phyloP scores from a whole-genome alignment of 192 early-diverging fungal genomes.

The Dispira parvispora region DNA sequence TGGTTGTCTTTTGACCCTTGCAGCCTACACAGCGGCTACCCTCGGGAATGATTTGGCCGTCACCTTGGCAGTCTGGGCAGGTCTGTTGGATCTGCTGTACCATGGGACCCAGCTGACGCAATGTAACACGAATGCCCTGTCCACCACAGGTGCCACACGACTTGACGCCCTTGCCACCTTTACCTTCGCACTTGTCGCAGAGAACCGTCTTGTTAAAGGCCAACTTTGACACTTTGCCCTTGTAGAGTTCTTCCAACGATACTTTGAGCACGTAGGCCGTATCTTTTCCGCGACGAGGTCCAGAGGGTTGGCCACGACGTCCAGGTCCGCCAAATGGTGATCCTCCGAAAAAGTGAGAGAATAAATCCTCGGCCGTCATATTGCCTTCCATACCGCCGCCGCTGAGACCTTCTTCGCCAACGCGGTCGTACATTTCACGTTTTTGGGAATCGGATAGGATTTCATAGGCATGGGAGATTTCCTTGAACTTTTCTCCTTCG shows the following conservation, averaged over 20 bases:
- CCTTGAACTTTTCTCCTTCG: slow-evolving; percentile 88
- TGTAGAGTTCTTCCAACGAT: slow-evolving; percentile 86
- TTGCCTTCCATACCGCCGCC: slow-evolving; percentile 58
- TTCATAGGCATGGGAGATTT: slow-evolving; percentile 96
- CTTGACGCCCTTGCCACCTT: slow-evolving; percentile 88
- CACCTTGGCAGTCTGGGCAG: slow-evolving; percentile 78
- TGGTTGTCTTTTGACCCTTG: slow-evolving; percentile 70
- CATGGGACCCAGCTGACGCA: slow-evolving; percentile 98
- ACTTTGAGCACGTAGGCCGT: slow-evolving; percentile 68
- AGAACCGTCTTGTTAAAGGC: slow-evolving; percentile 88
- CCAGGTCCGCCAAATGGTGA: slow-evolving; percentile 62
- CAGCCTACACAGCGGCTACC: slow-evolving; percentile 86
- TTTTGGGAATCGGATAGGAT: slow-evolving; percentile 84
- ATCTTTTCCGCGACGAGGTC: slow-evolving; percentile 94
- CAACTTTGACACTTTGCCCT: slow-evolving; percentile 86
- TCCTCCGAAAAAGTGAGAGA: slow-evolving; percentile 92
- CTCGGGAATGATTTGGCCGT: slow-evolving; percentile 78
- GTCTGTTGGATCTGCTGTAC: slow-evolving; percentile 99
- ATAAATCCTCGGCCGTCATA: slow-evolving; percentile 84
- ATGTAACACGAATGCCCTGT: slow-evolving; percentile 72
- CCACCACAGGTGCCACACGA: slow-evolving; percentile 74
- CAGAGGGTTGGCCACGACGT: slow-evolving; percentile 37
- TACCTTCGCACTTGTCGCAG: slow-evolving; percentile 82
- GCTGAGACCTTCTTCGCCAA: slow-evolving; percentile 75
- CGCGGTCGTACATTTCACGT: slow-evolving; percentile 79